Conservation (phyloP, 2,329 filamentous ascomycete species). For the Aspergillus flavus region DNA sequence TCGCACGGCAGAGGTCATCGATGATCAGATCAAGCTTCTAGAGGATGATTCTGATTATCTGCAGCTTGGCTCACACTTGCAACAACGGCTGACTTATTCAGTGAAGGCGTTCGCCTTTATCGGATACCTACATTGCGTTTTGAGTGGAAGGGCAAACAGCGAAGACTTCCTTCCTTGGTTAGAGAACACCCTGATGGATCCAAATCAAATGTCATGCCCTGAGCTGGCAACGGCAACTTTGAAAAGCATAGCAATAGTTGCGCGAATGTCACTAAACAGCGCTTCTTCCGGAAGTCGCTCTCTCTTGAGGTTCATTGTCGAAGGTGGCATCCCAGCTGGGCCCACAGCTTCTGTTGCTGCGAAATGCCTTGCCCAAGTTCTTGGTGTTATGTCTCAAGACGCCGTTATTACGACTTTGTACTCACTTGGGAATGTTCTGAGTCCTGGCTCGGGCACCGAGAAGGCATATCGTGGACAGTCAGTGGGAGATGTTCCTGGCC, state of each 20-base stretch:
- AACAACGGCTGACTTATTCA: constrained; percentile 82
- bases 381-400: constrained; percentile 85
- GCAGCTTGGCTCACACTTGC: constrained; percentile 79
- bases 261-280: constrained; percentile 71
- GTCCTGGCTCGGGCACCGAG: constrained; percentile 63
- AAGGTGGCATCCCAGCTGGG: constrained; percentile 68
- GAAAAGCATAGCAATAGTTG: constrained; percentile 79
- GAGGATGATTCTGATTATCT: constrained; percentile 91
- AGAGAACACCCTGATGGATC: constrained; percentile 77
- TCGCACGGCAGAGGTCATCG: constrained; percentile 69
- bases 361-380: constrained; percentile 77
- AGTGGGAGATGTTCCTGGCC: constrained; percentile 43
- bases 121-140: constrained; percentile 81
- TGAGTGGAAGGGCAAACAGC: constrained; percentile 78
- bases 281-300: constrained; percentile 77
- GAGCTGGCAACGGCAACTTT: constrained; percentile 76
- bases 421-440: constrained; percentile 92
- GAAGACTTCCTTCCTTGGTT: constrained; percentile 83
- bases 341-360: constrained; percentile 75
- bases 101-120: constrained; percentile 82
- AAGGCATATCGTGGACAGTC: constrained; percentile 41
- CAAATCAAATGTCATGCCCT: constrained; percentile 78
- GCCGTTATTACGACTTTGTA: constrained; percentile 94
- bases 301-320: constrained; percentile 84
- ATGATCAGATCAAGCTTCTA: constrained; percentile 81